These are phyloP conservation scores for Rubia yunnanensis DNA, from an alignment of 257 asterid species.

Conservation along the genomic window DNA sequence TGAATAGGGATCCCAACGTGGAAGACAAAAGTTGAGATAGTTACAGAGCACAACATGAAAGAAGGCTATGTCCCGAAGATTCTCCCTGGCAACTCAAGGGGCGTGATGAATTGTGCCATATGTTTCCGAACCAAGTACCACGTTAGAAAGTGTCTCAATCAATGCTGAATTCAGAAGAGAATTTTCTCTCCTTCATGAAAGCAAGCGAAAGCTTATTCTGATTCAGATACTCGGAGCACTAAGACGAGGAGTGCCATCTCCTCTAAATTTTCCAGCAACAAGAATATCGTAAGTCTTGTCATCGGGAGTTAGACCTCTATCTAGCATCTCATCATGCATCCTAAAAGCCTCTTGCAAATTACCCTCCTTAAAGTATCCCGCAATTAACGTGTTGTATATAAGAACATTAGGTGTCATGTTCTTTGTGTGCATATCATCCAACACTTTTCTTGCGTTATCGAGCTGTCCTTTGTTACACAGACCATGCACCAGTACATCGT, in stretches of 20 bases:
- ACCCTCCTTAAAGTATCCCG: slow-evolving; percentile 67
- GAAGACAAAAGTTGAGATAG: neutral
- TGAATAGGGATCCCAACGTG: neutral
- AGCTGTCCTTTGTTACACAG: slow-evolving; percentile 61
- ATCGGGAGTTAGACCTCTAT: slow-evolving; percentile 62
- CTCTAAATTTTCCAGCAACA: slow-evolving; percentile 35
- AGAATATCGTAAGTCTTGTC: slow-evolving; percentile 52
- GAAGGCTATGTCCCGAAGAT: neutral
- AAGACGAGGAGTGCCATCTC: slow-evolving; percentile 9
- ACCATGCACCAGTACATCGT: slow-evolving; percentile 58
- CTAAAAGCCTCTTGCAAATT: slow-evolving; percentile 72
- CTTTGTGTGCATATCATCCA: slow-evolving; percentile 54
- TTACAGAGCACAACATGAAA: neutral
- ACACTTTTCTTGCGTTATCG: slow-evolving; percentile 50
- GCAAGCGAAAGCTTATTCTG: slow-evolving; percentile 1
- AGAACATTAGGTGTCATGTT: slow-evolving; percentile 47
- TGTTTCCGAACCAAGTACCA: neutral
- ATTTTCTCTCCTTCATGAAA: neutral
- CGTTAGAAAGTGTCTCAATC: neutral
- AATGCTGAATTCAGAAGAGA: neutral
- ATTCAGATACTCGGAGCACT: slow-evolving; percentile 21
- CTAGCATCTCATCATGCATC: slow-evolving; percentile 81
- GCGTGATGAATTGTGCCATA: neutral
- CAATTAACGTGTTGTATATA: slow-evolving; percentile 52
- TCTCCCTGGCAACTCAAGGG: neutral